Conservation (phyloP, 257 asterid species). For the Solanum arcanum region DNA sequence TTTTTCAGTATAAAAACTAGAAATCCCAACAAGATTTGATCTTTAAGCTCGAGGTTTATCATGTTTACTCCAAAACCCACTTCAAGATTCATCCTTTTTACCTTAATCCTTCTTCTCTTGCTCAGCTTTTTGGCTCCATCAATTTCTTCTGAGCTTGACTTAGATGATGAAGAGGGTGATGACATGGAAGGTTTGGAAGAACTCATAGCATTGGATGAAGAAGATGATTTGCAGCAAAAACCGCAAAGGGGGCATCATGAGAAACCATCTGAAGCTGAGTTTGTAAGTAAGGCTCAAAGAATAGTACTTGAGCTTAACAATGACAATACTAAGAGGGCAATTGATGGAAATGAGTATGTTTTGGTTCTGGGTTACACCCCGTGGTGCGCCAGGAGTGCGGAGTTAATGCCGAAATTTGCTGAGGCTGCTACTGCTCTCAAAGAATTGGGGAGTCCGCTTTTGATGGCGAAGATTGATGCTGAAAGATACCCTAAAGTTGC, state of each 20-base stretch:
- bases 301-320: conserved; percentile 68
- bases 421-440: conserved; percentile 83
- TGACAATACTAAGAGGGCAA: conserved; percentile 45
- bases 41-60: neutral
- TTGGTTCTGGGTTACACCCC: conserved; percentile 90
- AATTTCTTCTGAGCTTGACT: conserved; percentile 3
- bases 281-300: conserved; percentile 77
- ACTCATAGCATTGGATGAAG: conserved; percentile 74
- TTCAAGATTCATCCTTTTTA: conserved; percentile 31
- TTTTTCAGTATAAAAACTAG: neutral
- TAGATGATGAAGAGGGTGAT: conserved; percentile 23
- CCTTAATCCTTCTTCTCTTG: conserved; percentile 34
- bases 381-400: conserved; percentile 89
- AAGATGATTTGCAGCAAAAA: conserved; percentile 30
- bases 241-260: conserved; percentile 29
- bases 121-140: conserved; percentile 19
- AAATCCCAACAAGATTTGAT: neutral
- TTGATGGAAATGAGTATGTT: conserved; percentile 70
- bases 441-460: conserved; percentile 43
- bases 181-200: conserved; percentile 53
- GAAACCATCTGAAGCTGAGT: conserved; percentile 50
- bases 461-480: conserved; percentile 81
- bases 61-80: conserved; percentile 35
- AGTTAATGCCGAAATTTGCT: conserved; percentile 89
- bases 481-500: conserved; percentile 80